A percentile compares a stretch with the other conserved stretches of the same genome.
Conservation (phyloP, 305 asterid species). For the Ilex paraguariensis region DNA sequence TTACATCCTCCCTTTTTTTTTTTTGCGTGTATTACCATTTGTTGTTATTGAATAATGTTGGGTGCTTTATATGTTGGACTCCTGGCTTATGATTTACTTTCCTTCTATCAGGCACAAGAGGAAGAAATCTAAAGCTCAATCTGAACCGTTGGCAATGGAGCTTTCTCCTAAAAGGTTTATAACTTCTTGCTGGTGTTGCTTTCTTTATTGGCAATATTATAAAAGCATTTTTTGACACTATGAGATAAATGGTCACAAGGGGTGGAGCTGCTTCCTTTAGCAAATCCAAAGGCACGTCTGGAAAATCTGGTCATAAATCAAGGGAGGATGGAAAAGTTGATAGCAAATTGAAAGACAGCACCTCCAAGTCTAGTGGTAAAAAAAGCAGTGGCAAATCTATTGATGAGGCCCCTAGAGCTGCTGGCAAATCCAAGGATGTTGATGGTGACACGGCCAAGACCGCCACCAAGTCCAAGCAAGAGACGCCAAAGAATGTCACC, state of each 20-base stretch:
- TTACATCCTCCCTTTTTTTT: too few relatives aligned
- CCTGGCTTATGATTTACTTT: conserved; percentile 8
- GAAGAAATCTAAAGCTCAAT: conserved; percentile 40
- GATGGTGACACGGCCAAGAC: conserved; percentile 31
- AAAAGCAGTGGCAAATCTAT: conserved; percentile 36
- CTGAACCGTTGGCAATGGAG: conserved; percentile 46
- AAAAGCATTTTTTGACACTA: too few relatives aligned
- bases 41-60: conserved; percentile 11
- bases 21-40: not conserved
- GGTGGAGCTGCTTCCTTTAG: conserved; percentile 33
- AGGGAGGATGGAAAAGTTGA: conserved; percentile 49
- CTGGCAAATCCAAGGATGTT: conserved; percentile 49
- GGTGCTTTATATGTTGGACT: too few relatives aligned
- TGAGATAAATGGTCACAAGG: conserved; percentile 10
- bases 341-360: conserved; percentile 31
- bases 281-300: conserved; percentile 38
- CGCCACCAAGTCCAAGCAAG: conserved; percentile 46
- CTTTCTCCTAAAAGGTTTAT: conserved; percentile 54
- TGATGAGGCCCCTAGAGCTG: conserved; percentile 40
- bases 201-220: not conserved
- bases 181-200: conserved; percentile 7
- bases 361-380: conserved; percentile 36
- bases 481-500: conserved; percentile 26
- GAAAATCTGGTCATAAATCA: conserved; percentile 42
- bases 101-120: conserved; percentile 47